Percentiles rank a stretch among this genome's conserved stretches.
phyloP scores from a whole-genome alignment of 305 asterid genomes.

The Euphrasia arctica region DNA sequence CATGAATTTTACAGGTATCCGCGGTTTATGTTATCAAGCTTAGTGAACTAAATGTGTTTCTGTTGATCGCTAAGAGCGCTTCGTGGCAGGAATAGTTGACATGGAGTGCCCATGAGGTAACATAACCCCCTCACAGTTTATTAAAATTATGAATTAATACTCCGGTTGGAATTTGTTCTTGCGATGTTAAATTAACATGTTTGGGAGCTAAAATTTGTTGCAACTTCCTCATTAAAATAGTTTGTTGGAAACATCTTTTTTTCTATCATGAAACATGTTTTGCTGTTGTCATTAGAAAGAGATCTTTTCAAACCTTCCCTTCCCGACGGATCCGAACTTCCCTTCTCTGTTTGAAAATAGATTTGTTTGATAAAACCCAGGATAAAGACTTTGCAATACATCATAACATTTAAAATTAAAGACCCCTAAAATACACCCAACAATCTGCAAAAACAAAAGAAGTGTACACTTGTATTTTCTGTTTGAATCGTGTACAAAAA shows the following conservation, averaged over 20 bases:
- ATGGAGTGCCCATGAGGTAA: slow-evolving; percentile 13
- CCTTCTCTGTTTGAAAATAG: too few relatives aligned
- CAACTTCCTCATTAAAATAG: not conserved
- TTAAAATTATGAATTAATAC: not conserved
- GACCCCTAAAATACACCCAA: slow-evolving; percentile 5
- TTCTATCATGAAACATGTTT: too few relatives aligned
- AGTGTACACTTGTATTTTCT: slow-evolving; percentile 4
- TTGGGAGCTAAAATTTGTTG: not conserved
- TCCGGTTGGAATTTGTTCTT: not conserved
- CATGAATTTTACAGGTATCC: slow-evolving; percentile 8
- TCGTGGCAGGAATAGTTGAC: slow-evolving; percentile 3
- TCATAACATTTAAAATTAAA: not conserved
- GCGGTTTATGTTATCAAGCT: not conserved
- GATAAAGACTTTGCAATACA: not conserved
- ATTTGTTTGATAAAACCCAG: too few relatives aligned
- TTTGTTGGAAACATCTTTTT: not conserved
- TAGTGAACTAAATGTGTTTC: not conserved
- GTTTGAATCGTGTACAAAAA: slow-evolving; percentile 25
- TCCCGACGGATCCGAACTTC: too few relatives aligned
- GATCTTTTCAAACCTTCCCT: too few relatives aligned
- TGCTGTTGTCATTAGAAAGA: too few relatives aligned
- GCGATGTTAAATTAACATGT: not conserved
- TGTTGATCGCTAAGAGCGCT: slow-evolving; percentile 5
- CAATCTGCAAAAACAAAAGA: not conserved
- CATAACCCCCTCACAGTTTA: not conserved